Base-by-base conservation (phyloP, 768 basidiomycete genomes). In the Pleurotus eryngii region DNA sequence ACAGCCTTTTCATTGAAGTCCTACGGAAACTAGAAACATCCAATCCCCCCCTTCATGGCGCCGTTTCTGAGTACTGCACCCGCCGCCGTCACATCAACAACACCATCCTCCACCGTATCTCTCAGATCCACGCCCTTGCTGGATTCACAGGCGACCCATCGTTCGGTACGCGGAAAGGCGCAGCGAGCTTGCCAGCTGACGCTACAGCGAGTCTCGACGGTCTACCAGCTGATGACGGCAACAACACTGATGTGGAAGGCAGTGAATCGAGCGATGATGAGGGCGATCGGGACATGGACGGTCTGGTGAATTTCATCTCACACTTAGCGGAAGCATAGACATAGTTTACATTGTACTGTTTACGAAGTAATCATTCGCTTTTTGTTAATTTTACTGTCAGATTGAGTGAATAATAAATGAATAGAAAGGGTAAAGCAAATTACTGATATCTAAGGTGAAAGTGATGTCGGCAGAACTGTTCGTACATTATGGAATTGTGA, bases 21-120 rank as follows among this genome's bases (percentile, higher is more conserved):
- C 49, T 60, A 46, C 43, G 15, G 4, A 56, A 60, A 18, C 11
- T 61, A 6, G 35, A 7, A 12, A 2, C 3, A 4, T 7, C 49
- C 8, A 46, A 57, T 22, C 37, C 48, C 4, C 57, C 43, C 3
- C 60, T 65, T 4, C 46, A 63, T 4, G 26, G 61, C 39, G 60
- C 63, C 40, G 46, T 65, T 2, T 12, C n/a, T 15, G 27, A 60
- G 5, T 42, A 57, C 27, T 22, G 40, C 4, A 57, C 40, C 15
- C 55, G 47, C n/a, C 24, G 55, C 20, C 49, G 57, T 0, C 56
- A 56, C 11, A 63, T 60, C 46, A 60, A 56, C 14, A 14, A 22
- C 2, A 7, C 5, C 15, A 61, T 63, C 40, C 3, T 64, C 18
- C 55, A 43, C 5, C 40, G 22, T 11, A 57, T 63, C 45, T 38